Conservation (phyloP, 441 rosid species). For the Croton setiger region DNA sequence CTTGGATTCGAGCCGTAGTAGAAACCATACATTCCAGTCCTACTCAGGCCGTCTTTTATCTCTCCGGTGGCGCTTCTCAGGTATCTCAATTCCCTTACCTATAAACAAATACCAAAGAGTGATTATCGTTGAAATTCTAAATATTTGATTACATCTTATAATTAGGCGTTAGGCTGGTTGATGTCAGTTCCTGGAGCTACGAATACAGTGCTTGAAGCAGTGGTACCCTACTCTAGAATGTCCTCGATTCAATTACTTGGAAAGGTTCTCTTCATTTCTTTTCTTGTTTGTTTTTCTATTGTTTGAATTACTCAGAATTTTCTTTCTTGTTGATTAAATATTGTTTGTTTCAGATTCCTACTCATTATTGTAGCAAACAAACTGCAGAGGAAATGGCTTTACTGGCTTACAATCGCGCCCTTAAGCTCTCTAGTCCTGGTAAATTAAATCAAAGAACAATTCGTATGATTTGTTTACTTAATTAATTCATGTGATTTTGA, state of each 20-base stretch:
- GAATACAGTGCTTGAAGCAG: slow-evolving; percentile 75
- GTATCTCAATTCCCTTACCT: slow-evolving; percentile 24
- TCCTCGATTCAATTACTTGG: slow-evolving; percentile 68
- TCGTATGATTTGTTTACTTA: background rate
- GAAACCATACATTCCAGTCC: slow-evolving; percentile 74
- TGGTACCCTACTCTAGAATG: slow-evolving; percentile 68
- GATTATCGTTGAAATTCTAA: background rate
- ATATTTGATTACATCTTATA: background rate
- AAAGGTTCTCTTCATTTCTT: slow-evolving; percentile 38
- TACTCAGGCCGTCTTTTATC: slow-evolving; percentile 66
- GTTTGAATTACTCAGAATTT: background rate
- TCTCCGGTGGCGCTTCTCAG: slow-evolving; percentile 94
- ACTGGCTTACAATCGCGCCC: slow-evolving; percentile 82
- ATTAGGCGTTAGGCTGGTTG: slow-evolving; percentile 76
- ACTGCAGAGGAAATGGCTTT: slow-evolving; percentile 72
- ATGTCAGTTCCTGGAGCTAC: slow-evolving; percentile 88
- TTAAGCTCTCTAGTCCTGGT: slow-evolving; percentile 83
- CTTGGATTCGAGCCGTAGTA: slow-evolving; percentile 50
- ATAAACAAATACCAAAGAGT: background rate
- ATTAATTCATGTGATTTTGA: background rate
- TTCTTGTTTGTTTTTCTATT: background rate
- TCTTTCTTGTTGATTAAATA: background rate
- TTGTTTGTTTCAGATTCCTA: slow-evolving; percentile 49
- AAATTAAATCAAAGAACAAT: background rate
- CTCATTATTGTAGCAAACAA: slow-evolving; percentile 48